Evolutionary conservation across 1,284 basidiomycete species (phyloP).

Genomic region (Tetrapyrgos nigripes): DNA sequence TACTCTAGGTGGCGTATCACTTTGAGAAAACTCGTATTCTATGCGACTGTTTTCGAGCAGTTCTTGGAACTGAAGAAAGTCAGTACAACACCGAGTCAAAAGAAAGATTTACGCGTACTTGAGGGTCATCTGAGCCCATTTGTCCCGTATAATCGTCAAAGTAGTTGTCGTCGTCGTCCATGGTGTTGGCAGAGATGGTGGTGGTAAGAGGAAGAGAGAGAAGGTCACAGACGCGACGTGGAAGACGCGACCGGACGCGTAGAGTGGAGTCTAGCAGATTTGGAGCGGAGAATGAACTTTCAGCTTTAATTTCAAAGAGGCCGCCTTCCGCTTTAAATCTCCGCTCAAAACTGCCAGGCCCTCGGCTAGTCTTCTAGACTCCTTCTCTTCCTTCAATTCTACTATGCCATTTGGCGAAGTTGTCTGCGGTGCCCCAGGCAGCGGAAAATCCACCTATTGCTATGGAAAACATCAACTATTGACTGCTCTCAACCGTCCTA

Average conservation of each 20-base stretch:
- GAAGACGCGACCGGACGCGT: too few species aligned
- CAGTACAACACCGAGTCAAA: not conserved
- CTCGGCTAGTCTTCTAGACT: too few species aligned
- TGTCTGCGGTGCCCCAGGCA: slow-evolving; percentile 92
- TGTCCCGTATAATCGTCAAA: not conserved
- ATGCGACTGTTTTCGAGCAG: not conserved
- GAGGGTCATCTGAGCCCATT: not conserved
- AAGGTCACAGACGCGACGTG: too few species aligned
- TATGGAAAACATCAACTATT: slow-evolving; percentile 94
- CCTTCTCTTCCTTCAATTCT: not conserved
- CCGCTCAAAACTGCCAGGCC: too few species aligned
- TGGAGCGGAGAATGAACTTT: too few species aligned
- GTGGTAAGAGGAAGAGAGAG: too few species aligned
- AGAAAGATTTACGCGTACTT: not conserved
- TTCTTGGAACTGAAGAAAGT: not conserved
- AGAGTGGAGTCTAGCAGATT: too few species aligned
- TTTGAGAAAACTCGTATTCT: not conserved
- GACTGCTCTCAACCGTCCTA: slow-evolving; percentile 84
- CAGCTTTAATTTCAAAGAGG: too few species aligned
- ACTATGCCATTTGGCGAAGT: slow-evolving; percentile 86
- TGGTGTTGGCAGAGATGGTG: not conserved
- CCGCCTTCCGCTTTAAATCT: too few species aligned
- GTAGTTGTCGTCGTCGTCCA: not conserved
- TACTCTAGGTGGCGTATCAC: too few species aligned
- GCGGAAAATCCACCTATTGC: slow-evolving; percentile 95